Percentiles rank a stretch among this genome's conserved stretches.
phyloP scores from a whole-genome alignment of 345 rosid species.

The Euphorbia tirucalli region DNA sequence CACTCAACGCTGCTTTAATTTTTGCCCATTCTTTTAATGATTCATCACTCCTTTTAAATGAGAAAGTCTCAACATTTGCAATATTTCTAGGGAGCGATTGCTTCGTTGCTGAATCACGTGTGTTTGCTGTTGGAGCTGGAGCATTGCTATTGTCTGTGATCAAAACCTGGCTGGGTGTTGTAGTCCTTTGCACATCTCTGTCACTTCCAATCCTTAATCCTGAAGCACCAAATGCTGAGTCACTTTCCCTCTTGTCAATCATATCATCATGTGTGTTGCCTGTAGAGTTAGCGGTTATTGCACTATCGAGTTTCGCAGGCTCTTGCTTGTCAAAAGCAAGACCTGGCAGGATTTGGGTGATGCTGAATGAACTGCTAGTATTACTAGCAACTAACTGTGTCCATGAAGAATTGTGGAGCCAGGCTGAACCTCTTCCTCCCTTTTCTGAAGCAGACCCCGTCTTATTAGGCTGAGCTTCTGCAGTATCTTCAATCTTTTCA shows the following conservation, averaged over 20 bases:
- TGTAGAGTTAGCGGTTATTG: conserved; percentile 12
- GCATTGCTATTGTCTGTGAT: conserved; percentile 14
- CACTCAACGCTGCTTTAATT: conserved; percentile 56
- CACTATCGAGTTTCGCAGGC: conserved; percentile 11
- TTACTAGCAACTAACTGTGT: conserved; percentile 59
- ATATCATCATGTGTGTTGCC: conserved; percentile 22
- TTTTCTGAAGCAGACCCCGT: conserved; percentile 35
- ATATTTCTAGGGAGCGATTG: conserved; percentile 12
- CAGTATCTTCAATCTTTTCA: not conserved
- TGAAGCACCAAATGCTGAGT: conserved; percentile 10
- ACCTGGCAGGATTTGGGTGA: conserved; percentile 56
- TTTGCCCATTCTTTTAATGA: conserved; percentile 77
- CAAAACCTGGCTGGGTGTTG: conserved; percentile 21
- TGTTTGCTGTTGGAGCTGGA: conserved; percentile 24
- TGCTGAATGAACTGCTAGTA: conserved; percentile 50
- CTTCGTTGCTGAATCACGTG: conserved; percentile 17
- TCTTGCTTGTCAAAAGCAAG: conserved; percentile 29
- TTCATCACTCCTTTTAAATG: conserved; percentile 65
- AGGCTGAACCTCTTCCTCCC: conserved; percentile 67
- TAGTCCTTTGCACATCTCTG: conserved; percentile 12
- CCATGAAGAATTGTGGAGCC: conserved; percentile 87
- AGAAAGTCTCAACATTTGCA: conserved; percentile 51
- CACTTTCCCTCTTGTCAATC: conserved; percentile 11
- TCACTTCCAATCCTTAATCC: conserved; percentile 8
- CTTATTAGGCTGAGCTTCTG: not conserved